Conservation (phyloP, 1,284 basidiomycete species). For the Puccinia brachypodii region DNA sequence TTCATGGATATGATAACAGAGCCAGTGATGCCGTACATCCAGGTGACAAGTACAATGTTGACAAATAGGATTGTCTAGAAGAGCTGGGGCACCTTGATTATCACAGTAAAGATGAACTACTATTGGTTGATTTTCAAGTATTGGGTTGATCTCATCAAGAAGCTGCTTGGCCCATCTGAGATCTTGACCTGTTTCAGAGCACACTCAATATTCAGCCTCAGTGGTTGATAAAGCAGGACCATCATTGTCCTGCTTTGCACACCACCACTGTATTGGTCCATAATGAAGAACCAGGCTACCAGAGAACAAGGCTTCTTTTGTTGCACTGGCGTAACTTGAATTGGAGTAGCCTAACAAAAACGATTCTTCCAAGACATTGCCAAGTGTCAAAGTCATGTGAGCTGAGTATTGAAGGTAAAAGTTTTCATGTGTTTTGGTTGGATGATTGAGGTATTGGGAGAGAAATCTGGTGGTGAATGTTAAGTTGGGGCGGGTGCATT, state of each 20-base stretch:
- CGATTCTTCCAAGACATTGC: neutral
- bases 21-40: neutral
- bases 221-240: conserved; percentile 30
- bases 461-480: neutral
- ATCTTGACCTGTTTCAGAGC: neutral
- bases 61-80: neutral
- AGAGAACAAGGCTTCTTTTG: neutral
- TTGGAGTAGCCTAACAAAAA: neutral
- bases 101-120: neutral
- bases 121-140: neutral
- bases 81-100: neutral
- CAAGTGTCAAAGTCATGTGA: neutral
- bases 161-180: neutral
- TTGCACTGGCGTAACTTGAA: neutral
- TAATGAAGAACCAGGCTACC: neutral
- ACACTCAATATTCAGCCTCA: conserved; percentile 1
- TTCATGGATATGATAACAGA: neutral
- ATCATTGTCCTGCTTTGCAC: neutral
- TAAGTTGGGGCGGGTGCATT: conserved; percentile 25
- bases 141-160: neutral
- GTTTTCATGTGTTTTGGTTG: neutral
- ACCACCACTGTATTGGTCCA: neutral
- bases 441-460: neutral
- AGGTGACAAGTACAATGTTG: neutral
- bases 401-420: neutral